Conservation (phyloP, 169 alveolate species). For the Plasmodium cynomolgi region DNA sequence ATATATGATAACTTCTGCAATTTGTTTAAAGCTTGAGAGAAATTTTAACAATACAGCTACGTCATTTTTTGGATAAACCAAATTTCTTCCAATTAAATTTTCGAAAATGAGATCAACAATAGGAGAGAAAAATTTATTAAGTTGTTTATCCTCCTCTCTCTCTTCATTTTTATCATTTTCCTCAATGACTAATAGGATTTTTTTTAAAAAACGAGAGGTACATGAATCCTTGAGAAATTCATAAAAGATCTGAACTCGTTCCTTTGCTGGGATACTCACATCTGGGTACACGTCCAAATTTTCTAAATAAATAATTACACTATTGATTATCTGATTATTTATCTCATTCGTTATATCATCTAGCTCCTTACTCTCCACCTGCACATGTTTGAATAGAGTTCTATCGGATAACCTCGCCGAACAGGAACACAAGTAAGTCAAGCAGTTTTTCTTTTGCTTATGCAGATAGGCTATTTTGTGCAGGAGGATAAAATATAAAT, state of each 20-base stretch:
- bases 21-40: conserved; percentile 41
- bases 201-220: conserved; percentile 61
- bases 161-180: conserved; percentile 67
- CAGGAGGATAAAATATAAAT: conserved; percentile 50
- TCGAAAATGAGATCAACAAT: conserved; percentile 40
- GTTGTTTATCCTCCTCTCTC: conserved; percentile 14
- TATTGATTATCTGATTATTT: conserved; percentile 25
- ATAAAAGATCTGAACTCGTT: conserved; percentile 20
- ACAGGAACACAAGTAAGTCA: conserved; percentile 65
- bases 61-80: conserved; percentile 68
- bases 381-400: conserved; percentile 14
- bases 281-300: conserved; percentile 65
- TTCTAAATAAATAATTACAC: conserved; percentile 43
- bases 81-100: conserved; percentile 28
- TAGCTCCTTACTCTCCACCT: conserved; percentile 5
- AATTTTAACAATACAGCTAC: conserved; percentile 55
- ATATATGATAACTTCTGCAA: conserved; percentile 35
- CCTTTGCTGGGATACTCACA: conserved; percentile 27
- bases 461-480: conserved; percentile 57
- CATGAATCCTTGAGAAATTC: conserved; percentile 61
- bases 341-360: conserved; percentile 41
- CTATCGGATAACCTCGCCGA: conserved; percentile 9
- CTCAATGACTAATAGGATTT: conserved; percentile 13
- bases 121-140: conserved; percentile 48
- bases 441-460: conserved; percentile 54